Evolutionary conservation across 2,329 filamentous ascomycete genomes (phyloP), one percentile per base, ranked within the genome.

Genomic region (Ophiostoma himal-ulmi): DNA sequence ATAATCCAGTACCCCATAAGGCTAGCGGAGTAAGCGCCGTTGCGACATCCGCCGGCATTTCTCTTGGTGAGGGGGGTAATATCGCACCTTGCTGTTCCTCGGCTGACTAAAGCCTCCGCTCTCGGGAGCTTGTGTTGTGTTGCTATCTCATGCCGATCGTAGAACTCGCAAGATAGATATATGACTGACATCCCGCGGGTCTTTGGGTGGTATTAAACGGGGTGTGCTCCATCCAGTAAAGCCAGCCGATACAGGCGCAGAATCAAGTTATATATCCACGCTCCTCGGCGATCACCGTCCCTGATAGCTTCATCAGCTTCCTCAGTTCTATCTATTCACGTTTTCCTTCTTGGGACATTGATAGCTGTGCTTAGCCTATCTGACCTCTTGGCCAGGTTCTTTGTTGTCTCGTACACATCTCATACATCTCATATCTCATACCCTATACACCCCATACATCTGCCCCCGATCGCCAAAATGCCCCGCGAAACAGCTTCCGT

Each of bases 401-500:
- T 14, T 44, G 37, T 11, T 10, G 14, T 44, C 41, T 20, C 48
- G 11, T n/a, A 22, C n/a, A 26, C 1, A 30, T 30, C 30, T 30
- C 30, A 30, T 30, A 30, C 30, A 30, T 3, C 30, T 3, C 30
- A 30, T 30, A 44, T 44, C 39, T 41, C 39, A 41, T 11, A 41
- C 7, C 14, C 5, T 8, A 14, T 44, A 10, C 39, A 44, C 11
- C 10, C 39, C 39, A 44, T 44, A 30, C 8, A 44, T 26, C 22
- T 11, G 5, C 13, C 54, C 54, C 30, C 30, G 30, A 37, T 11
- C 60, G 30, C 30, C 65, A 75, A 68, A 48, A 86, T 87, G 85
- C 81, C 84, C 48, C 81, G 83, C 70, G 77, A 82, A 1, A 83
- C 80, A 1, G 76, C 80, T 0, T 83, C 84, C 36, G 74, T 86